Conservation (phyloP, 345 rosid species). For the Laguncularia racemosa region DNA sequence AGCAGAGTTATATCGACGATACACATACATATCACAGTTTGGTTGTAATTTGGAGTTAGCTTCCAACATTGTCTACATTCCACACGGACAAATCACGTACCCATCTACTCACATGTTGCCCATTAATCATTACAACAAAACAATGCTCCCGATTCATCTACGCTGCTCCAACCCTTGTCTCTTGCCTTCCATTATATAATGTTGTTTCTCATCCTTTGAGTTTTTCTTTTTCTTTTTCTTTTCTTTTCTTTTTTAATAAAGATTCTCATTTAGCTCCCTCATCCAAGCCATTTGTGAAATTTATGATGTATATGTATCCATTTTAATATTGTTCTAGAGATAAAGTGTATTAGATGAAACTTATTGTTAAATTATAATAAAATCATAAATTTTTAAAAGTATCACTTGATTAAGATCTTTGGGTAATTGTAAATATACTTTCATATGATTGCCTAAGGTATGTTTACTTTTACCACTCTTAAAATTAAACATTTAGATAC, state of each 20-base stretch:
- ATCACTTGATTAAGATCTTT: too few species aligned
- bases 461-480: too few species aligned
- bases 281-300: too few species aligned
- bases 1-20: conserved; percentile 9
- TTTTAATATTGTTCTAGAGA: too few species aligned
- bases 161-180: conserved; percentile 31
- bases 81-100: conserved; percentile 46
- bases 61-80: conserved; percentile 33
- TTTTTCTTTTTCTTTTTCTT: not conserved
- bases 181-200: conserved; percentile 18
- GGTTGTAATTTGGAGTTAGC: conserved; percentile 14
- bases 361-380: too few species aligned
- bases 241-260: not conserved
- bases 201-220: not conserved
- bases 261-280: too few species aligned
- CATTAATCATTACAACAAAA: conserved; percentile 52
- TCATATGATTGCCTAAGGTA: too few species aligned
- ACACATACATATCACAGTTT: conserved; percentile 1
- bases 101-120: conserved; percentile 61
- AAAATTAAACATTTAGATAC: too few species aligned
- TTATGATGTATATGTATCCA: too few species aligned
- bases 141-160: conserved; percentile 35
- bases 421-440: too few species aligned
- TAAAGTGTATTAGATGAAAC: too few species aligned
- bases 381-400: too few species aligned